Evolutionary conservation across 495 filamentous ascomycete genomes (phyloP).

Genomic region (Poronia punctata): DNA sequence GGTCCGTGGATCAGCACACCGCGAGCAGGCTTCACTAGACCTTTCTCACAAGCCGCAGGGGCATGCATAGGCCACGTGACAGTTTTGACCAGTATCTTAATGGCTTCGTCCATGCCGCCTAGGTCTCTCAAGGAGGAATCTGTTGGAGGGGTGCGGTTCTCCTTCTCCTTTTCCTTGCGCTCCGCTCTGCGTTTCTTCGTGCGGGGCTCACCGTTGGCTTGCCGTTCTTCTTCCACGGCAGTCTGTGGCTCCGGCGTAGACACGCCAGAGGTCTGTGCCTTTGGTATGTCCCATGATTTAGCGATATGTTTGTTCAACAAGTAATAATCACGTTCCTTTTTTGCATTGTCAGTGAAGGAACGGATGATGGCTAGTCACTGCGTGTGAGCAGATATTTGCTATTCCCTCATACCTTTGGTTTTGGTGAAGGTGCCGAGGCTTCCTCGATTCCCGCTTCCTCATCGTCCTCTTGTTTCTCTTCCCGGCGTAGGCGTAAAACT

Average conservation of each 20-base stretch:
- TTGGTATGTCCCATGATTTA: slow-evolving; percentile 23
- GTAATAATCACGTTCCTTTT: slow-evolving; percentile 50
- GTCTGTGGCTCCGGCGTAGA: slow-evolving; percentile 3
- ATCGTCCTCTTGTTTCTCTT: slow-evolving; percentile 54
- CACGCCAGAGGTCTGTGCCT: slow-evolving; percentile 10
- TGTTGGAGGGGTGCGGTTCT: slow-evolving; percentile 56
- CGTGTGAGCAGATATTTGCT: too few relatives aligned
- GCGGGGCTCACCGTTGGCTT: slow-evolving; percentile 60
- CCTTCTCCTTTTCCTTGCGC: slow-evolving; percentile 18
- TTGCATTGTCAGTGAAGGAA: too few relatives aligned
- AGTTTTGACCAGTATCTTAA: slow-evolving; percentile 68
- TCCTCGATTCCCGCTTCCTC: slow-evolving; percentile 58
- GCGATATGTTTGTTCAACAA: slow-evolving; percentile 70
- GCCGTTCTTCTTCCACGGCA: slow-evolving; percentile 29
- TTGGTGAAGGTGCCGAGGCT: slow-evolving; percentile 31
- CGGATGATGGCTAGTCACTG: too few relatives aligned
- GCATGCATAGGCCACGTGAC: slow-evolving; percentile 71
- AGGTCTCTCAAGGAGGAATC: slow-evolving; percentile 72
- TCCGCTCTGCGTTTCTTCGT: slow-evolving; percentile 57
- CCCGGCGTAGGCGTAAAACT: slow-evolving; percentile 65
- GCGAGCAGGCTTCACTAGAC: slow-evolving; percentile 69
- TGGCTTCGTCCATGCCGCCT: slow-evolving; percentile 77
- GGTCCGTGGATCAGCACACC: slow-evolving; percentile 89
- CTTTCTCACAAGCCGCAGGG: slow-evolving; percentile 50
- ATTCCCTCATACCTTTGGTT: slow-evolving; percentile 17